Percentiles rank a stretch among this genome's conserved stretches.
phyloP scores from a whole-genome alignment of 345 rosid genomes.

The Eucalyptus leucophloia region DNA sequence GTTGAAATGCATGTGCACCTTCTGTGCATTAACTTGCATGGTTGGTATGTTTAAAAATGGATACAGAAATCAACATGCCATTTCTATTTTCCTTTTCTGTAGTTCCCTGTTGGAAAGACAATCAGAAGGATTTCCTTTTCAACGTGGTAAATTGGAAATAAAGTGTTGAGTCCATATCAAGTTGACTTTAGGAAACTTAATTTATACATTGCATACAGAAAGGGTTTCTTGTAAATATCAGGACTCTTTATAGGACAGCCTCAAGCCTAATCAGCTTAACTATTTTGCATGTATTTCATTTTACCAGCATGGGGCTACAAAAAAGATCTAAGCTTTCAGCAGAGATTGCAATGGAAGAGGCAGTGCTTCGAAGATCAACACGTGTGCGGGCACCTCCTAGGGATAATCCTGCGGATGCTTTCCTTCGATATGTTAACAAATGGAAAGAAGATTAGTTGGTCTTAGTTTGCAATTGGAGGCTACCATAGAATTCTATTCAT shows the following conservation, averaged over 20 bases:
- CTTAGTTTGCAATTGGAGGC: neutral
- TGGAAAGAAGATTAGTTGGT: slow-evolving; percentile 68
- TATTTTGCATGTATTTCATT: neutral
- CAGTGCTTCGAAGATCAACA: slow-evolving; percentile 75
- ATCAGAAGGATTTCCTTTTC: neutral
- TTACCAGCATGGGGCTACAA: slow-evolving; percentile 43
- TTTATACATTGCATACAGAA: neutral
- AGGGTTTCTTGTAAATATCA: neutral
- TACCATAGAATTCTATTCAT: neutral
- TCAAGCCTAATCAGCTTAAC: neutral
- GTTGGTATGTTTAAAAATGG: neutral
- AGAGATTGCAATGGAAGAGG: slow-evolving; percentile 60
- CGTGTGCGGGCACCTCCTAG: slow-evolving; percentile 83
- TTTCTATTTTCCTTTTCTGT: neutral
- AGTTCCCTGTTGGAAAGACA: neutral
- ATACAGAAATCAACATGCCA: neutral
- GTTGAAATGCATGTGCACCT: neutral
- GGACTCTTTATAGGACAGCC: neutral
- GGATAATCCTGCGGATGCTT: slow-evolving; percentile 72
- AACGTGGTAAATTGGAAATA: neutral
- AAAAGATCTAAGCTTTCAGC: slow-evolving; percentile 62
- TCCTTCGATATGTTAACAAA: slow-evolving; percentile 74
- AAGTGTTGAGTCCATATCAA: neutral
- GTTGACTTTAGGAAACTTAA: neutral
- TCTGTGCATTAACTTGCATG: neutral